Percentiles rank a stretch among this genome's conserved stretches.
Conservation (phyloP, 1,139 yeast species). For the Spathaspora sp. region DNA sequence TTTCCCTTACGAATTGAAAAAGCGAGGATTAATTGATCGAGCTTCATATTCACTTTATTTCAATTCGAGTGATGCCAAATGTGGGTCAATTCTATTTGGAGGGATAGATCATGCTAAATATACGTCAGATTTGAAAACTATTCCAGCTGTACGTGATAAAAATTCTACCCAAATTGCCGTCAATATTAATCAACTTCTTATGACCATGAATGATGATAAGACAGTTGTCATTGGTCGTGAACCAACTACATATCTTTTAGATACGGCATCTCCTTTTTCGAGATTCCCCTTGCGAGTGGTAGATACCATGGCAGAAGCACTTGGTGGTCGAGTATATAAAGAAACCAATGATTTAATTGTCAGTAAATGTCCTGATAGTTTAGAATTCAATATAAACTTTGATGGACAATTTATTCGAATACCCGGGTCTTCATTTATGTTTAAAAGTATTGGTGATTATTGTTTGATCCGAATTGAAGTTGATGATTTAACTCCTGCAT, state of each 20-base stretch:
- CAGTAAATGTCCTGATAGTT: background rate
- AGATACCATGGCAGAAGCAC: background rate
- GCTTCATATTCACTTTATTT: conserved; percentile 37
- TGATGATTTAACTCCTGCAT: conserved; percentile 15
- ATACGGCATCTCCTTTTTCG: background rate
- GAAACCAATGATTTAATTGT: background rate
- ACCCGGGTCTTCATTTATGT: background rate
- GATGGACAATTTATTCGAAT: background rate
- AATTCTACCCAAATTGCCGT: conserved; percentile 4
- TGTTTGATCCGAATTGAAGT: background rate
- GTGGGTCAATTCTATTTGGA: conserved; percentile 29
- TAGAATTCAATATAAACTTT: background rate
- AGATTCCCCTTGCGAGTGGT: background rate
- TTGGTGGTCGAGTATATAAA: background rate
- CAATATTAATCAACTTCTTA: background rate
- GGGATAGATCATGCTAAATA: conserved; percentile 30
- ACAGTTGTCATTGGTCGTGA: background rate
- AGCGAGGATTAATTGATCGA: conserved; percentile 48
- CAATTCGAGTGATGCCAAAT: conserved; percentile 18
- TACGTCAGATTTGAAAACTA: conserved; percentile 18
- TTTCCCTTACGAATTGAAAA: conserved; percentile 29
- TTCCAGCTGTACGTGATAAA: conserved; percentile 7
- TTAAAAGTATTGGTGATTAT: background rate
- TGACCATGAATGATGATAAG: background rate
- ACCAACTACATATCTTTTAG: background rate